phyloP scores from a whole-genome alignment of 352 stramenopile species.

The Lagenidium giganteum region DNA sequence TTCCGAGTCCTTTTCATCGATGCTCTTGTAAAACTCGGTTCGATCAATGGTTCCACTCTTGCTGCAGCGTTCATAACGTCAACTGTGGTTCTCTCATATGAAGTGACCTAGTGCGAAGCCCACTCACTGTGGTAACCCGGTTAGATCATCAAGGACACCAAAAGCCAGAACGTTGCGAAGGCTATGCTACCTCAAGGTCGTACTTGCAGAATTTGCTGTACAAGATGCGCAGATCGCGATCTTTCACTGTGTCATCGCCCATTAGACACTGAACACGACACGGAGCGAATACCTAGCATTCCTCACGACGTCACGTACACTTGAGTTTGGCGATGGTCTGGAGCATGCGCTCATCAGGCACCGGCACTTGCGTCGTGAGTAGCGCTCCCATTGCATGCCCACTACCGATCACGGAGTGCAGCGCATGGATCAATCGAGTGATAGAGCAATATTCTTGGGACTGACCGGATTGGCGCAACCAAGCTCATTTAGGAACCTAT shows the following conservation, averaged over 20 bases:
- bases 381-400: slow-evolving; percentile 46
- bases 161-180: background rate
- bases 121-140: no score
- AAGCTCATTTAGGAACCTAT: no score
- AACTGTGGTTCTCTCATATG: no score
- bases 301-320: slow-evolving; percentile 18
- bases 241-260: slow-evolving; percentile 33
- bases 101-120: no score
- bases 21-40: slow-evolving; percentile 49
- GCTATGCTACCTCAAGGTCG: slow-evolving; percentile 35
- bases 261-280: background rate
- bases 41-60: slow-evolving; percentile 61
- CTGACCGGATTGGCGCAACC: no score
- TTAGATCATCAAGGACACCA: background rate
- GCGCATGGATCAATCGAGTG: no score
- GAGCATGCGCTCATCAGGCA: slow-evolving; percentile 50
- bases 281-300: no score
- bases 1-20: slow-evolving; percentile 53
- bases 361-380: slow-evolving; percentile 31
- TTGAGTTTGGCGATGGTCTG: slow-evolving; percentile 57
- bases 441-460: no score
- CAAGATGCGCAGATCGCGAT: slow-evolving; percentile 42
- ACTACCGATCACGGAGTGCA: no score
- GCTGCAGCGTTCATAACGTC: slow-evolving; percentile 10
- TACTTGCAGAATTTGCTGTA: slow-evolving; percentile 55